Conservation (phyloP, 148 eudicot genomes). For the Talinum fruticosum region DNA sequence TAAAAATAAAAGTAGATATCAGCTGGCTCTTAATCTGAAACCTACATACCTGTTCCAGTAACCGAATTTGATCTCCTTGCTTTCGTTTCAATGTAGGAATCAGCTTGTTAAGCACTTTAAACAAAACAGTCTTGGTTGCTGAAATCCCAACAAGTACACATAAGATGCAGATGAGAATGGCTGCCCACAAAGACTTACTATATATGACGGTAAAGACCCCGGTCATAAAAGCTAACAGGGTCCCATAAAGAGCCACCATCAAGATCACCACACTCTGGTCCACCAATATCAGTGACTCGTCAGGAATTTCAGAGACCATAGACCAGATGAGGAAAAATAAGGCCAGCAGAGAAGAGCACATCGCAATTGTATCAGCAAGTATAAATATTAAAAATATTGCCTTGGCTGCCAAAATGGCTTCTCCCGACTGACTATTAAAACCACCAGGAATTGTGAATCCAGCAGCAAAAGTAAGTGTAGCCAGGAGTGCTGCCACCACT, state of each 20-base stretch:
- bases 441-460: conserved; percentile 24
- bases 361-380: conserved; percentile 13
- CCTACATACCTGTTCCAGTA: not conserved
- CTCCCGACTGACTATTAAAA: conserved; percentile 13
- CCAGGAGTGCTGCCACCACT: conserved; percentile 19
- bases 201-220: conserved; percentile 17
- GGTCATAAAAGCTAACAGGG: conserved; percentile 21
- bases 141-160: not conserved
- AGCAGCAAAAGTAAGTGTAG: conserved; percentile 23
- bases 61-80: not conserved
- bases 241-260: conserved; percentile 5
- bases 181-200: conserved; percentile 12
- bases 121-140: conserved; percentile 4
- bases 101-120: conserved; percentile 2
- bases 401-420: conserved; percentile 3
- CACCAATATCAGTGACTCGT: not conserved
- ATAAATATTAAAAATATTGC: conserved; percentile 1
- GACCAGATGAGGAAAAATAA: conserved; percentile 23
- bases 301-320: not conserved
- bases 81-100: not conserved
- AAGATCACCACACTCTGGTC: conserved; percentile 15
- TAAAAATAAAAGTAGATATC: no score
- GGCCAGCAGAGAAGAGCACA: conserved; percentile 19
- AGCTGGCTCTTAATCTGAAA: no score
- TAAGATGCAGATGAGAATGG: not conserved